Evolutionary conservation across 441 rosid genomes (phyloP).

Genomic region (Raphanus hybrid): DNA sequence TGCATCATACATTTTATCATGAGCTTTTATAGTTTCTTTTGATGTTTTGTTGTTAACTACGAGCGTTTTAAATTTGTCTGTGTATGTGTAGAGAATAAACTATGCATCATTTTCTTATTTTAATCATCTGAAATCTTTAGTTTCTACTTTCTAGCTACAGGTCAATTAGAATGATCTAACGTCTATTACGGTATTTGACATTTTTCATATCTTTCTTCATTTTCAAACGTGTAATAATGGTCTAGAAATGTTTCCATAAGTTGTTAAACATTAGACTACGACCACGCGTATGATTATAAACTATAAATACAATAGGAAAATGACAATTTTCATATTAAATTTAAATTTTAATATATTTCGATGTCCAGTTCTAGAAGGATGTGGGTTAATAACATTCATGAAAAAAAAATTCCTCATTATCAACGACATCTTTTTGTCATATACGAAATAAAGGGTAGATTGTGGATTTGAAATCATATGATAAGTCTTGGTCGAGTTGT

Average conservation of each 20-base stretch:
- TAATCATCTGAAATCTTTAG: neutral
- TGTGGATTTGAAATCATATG: conserved; percentile 34
- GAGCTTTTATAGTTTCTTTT: conserved; percentile 18
- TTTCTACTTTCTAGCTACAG: conserved; percentile 7
- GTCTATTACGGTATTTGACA: neutral
- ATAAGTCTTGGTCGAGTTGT: conserved; percentile 23
- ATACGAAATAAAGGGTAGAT: neutral
- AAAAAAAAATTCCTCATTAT: neutral
- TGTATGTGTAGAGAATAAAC: neutral
- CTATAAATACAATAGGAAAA: conserved; percentile 18
- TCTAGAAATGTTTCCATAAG: conserved; percentile 12
- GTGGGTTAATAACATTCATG: conserved; percentile 3
- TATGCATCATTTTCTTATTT: neutral
- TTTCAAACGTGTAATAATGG: conserved; percentile 22
- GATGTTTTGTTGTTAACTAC: conserved; percentile 20
- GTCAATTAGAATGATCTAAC: conserved; percentile 17
- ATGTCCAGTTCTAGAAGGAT: conserved; percentile 24
- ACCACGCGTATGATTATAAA: neutral
- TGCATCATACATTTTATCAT: conserved; percentile 32
- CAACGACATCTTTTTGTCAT: conserved; percentile 8
- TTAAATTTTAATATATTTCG: neutral
- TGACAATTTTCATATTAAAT: neutral
- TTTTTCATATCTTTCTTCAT: neutral
- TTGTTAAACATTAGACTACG: conserved; percentile 21
- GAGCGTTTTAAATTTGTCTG: conserved; percentile 4